Evolutionary conservation across 768 basidiomycete species (phyloP), one percentile per base, ranked within the genome.

Genomic region (Scleroderma citrinum): DNA sequence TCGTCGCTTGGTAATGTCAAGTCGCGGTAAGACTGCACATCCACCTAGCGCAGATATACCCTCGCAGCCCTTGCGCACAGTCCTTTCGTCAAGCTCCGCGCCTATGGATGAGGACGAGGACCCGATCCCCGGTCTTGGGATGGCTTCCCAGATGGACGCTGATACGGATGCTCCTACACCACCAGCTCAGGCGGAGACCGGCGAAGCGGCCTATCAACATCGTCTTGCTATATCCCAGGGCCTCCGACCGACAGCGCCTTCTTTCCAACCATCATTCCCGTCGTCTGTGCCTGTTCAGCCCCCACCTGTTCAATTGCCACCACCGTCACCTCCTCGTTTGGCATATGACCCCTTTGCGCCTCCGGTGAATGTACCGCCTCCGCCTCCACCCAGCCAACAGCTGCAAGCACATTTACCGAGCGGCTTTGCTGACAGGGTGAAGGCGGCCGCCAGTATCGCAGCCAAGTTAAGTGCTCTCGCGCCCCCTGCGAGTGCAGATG

Each of bases 361-460:
- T 2, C 76, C 80, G 4, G 58, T 78, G 17, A 75, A 78, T 7
- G 75, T 80, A 5, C 81, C 81, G 0, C 82, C 82, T 1, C 77
- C 78, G 11, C 79, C 81, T 1, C 81, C 84, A 1, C 76, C 82
- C 0, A 73, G 75, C 2, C 69, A 67, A 24, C 66, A 69, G 26
- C 69, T 76, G 5, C 64, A 71, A 8, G 54, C 63, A 3, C 51
- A 65, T 16, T 53, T 72, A 23, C 64, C 68, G 3, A 65, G 47
- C 20, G 68, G 71, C 1, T 71, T 87, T 14, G 82, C 89, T 50
- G 87, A 83, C 16, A 82, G 73, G 54, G 77, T 81, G 1, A 86
- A 87, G 51, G 80, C 82, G 10, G 91, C 90, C 0, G 88, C 87
- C 4, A 88, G 82, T 11, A 87, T 93, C 48, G 91, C 90, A 17